These are phyloP conservation scores for Colletotrichum sp. DNA, from an alignment of 2,329 filamentous ascomycete species.

Conservation along the genomic window DNA sequence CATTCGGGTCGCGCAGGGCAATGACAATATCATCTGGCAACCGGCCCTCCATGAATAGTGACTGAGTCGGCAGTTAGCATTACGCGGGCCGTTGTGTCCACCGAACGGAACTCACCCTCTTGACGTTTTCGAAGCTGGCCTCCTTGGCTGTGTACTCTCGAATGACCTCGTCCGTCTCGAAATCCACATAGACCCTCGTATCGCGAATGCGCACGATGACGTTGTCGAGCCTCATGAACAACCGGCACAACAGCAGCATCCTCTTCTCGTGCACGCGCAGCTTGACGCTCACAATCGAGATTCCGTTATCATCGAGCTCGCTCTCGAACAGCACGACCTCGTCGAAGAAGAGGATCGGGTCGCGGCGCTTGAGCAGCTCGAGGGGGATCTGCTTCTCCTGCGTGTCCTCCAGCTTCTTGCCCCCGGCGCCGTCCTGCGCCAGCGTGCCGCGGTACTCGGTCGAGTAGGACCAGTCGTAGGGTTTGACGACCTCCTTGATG, in stretches of 20 bases:
- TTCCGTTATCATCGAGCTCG: constrained; percentile 96
- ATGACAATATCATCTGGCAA: constrained; percentile 76
- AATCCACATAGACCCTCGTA: constrained; percentile 91
- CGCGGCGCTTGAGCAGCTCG: constrained; percentile 83
- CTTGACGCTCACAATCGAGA: constrained; percentile 89
- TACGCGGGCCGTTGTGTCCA: neutral
- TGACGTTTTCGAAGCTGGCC: constrained; percentile 77
- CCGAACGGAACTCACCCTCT: constrained; percentile 57
- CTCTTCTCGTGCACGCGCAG: constrained; percentile 90
- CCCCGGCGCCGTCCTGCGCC: constrained; percentile 22
- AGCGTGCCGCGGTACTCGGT: constrained; percentile 84
- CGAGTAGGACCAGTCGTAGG: constrained; percentile 98
- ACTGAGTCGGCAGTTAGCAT: constrained; percentile 40
- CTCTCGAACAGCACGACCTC: constrained; percentile 97
- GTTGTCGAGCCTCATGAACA: constrained; percentile 93
- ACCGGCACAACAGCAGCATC: constrained; percentile 81
- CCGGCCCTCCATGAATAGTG: constrained; percentile 52
- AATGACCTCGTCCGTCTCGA: constrained; percentile 77
- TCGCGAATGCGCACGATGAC: constrained; percentile 88
- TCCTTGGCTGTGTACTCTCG: constrained; percentile 92
- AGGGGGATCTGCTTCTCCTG: constrained; percentile 70
- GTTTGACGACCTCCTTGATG: constrained; percentile 92
- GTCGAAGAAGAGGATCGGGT: constrained; percentile 96
- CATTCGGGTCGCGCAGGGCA: constrained; percentile 80
- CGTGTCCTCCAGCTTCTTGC: neutral